Evolutionary conservation across 768 basidiomycete species (phyloP).

Genomic region (Boletus rex-veris): DNA sequence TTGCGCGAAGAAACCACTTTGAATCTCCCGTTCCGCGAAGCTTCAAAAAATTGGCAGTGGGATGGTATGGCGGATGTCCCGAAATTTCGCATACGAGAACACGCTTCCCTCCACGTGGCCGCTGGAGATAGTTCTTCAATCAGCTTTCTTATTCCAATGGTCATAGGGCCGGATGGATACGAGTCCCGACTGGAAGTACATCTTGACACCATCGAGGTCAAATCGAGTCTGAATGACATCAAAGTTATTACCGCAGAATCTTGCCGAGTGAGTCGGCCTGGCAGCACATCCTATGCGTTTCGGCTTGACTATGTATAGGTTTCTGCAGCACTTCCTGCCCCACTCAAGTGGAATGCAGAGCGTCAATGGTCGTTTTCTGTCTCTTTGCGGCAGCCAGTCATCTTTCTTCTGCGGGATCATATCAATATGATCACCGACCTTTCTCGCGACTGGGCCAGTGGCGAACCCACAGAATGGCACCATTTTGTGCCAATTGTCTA

Average conservation of each 20-base stretch:
- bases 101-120: conserved; percentile 68
- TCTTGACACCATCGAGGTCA: conserved; percentile 71
- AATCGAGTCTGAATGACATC: conserved; percentile 87
- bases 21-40: conserved; percentile 86
- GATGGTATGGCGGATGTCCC: conserved; percentile 56
- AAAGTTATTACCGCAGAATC: conserved; percentile 73
- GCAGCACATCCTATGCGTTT: conserved; percentile 12
- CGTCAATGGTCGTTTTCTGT: conserved; percentile 80
- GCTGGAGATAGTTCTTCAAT: conserved; percentile 83
- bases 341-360: conserved; percentile 76
- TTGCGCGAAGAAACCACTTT: conserved; percentile 73
- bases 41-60: conserved; percentile 97
- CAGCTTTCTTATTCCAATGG: conserved; percentile 80
- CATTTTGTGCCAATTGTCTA: conserved; percentile 86
- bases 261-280: conserved; percentile 52
- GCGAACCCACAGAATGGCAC: conserved; percentile 74
- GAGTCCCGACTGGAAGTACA: conserved; percentile 78
- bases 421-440: conserved; percentile 92
- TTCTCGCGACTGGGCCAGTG: conserved; percentile 87
- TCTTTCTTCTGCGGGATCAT: conserved; percentile 87
- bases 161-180: conserved; percentile 70
- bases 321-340: conserved; percentile 72
- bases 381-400: conserved; percentile 63
- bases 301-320: conserved; percentile 39
- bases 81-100: conserved; percentile 55